Percentiles rank a stretch among this genome's conserved stretches.
Conservation (phyloP, 2,329 filamentous ascomycete species). For the Herpotrichia juniperi region DNA sequence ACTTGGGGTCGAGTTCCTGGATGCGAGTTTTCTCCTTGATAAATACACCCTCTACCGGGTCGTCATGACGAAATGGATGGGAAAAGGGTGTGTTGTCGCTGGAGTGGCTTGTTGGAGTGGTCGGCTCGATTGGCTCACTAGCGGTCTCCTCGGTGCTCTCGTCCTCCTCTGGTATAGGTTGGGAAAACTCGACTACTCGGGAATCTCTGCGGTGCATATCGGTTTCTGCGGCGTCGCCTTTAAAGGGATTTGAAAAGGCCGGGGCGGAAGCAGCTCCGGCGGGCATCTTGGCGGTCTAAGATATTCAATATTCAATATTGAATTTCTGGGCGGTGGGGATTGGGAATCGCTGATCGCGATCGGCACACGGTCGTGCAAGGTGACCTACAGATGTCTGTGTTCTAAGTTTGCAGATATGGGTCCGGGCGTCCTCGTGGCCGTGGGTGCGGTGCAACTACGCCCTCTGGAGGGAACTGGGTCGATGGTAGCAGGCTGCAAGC, state of each 20-base stretch:
- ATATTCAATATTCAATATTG: conserved; percentile 5
- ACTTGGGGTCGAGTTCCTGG: neutral
- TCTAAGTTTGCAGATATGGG: neutral
- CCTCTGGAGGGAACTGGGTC: conserved; percentile 43
- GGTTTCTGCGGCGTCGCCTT: conserved; percentile 22
- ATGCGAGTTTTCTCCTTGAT: conserved; percentile 19
- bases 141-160: conserved; percentile 45
- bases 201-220: conserved; percentile 34
- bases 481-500: conserved; percentile 36
- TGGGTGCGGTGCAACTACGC: conserved; percentile 29
- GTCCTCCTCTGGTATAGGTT: conserved; percentile 45
- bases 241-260: conserved; percentile 24
- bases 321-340: conserved; percentile 5
- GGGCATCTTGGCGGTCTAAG: conserved; percentile 30
- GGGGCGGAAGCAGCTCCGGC: conserved; percentile 21
- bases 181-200: conserved; percentile 30
- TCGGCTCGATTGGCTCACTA: conserved; percentile 46
- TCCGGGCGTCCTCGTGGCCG: conserved; percentile 10
- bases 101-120: conserved; percentile 45
- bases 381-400: conserved; percentile 7
- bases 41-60: conserved; percentile 24
- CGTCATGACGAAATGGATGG: conserved; percentile 38
- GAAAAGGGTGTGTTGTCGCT: conserved; percentile 37
- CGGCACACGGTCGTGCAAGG: conserved; percentile 11
- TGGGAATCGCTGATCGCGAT: conserved; percentile 14